Evolutionary conservation across 192 early-diverging fungal species (phyloP).

Genomic region (Linnemannia exigua): DNA sequence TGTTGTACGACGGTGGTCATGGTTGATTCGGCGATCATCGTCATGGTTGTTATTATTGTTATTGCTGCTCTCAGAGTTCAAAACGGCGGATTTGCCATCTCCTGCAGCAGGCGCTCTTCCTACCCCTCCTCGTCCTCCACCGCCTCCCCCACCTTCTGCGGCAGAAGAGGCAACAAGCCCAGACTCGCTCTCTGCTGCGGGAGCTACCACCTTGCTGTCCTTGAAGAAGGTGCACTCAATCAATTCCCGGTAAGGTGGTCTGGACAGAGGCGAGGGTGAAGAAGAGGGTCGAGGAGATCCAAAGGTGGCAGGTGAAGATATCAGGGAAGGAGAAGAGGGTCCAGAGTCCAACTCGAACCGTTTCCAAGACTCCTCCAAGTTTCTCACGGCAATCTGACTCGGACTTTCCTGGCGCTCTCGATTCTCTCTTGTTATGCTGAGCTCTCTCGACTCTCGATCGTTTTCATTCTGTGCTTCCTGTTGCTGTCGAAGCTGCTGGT

Average conservation of each 20-base stretch:
- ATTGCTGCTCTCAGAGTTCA: conserved; percentile 11
- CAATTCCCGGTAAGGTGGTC: conserved; percentile 31
- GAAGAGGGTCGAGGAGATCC: not conserved
- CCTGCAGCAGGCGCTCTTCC: not conserved
- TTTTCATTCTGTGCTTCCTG: not conserved
- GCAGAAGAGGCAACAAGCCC: not conserved
- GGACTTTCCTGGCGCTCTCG: conserved; percentile 34
- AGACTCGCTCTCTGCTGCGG: not conserved
- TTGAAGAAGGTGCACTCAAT: conserved; percentile 39
- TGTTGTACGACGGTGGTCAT: conserved; percentile 12
- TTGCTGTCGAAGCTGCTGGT: conserved; percentile 5
- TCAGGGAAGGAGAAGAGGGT: not conserved
- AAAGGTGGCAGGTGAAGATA: not conserved
- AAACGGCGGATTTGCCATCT: not conserved
- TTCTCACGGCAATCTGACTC: conserved; percentile 30
- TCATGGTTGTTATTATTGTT: not conserved
- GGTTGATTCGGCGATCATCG: not conserved
- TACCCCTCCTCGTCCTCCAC: not conserved
- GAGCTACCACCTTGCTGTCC: not conserved
- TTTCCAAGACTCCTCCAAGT: conserved; percentile 42
- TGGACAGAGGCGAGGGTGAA: conserved; percentile 27
- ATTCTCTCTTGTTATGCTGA: not conserved
- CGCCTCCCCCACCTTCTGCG: not conserved
- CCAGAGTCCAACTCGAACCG: conserved; percentile 35
- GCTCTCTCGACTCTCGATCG: not conserved